Evolutionary conservation across 2,329 filamentous ascomycete species (phyloP).

Genomic region (Cryphonectria nitschkei): DNA sequence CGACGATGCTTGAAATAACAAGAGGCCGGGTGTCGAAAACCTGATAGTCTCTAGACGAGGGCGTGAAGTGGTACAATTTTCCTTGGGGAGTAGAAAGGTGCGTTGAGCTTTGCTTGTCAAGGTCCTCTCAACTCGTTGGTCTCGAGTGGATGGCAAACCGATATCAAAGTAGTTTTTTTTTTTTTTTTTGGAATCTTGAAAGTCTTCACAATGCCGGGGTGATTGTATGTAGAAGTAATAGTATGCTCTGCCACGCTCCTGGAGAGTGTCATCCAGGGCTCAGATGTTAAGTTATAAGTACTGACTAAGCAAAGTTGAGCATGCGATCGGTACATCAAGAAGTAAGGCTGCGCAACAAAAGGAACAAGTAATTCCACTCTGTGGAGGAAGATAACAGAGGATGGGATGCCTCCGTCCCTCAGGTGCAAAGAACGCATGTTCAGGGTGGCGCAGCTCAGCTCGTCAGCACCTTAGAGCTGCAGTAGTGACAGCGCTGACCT

Average conservation of each 20-base stretch:
- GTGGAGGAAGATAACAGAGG: background rate
- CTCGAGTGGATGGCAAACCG: background rate
- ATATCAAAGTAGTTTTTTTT: background rate
- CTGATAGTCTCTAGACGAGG: background rate
- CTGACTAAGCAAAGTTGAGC: background rate
- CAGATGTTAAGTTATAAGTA: background rate
- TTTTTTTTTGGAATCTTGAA: too few species aligned
- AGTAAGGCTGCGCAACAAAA: background rate
- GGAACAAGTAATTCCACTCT: background rate
- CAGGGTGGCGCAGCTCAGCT: constrained; percentile 14
- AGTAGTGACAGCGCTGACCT: too few species aligned
- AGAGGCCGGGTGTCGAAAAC: background rate
- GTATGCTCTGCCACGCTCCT: background rate
- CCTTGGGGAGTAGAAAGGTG: background rate
- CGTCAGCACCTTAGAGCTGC: constrained; percentile 13
- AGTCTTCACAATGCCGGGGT: background rate
- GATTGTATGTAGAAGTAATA: background rate
- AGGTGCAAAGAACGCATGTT: background rate
- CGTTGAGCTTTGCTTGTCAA: background rate
- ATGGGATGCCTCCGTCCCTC: constrained; percentile 13
- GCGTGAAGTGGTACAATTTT: background rate
- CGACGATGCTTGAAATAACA: background rate
- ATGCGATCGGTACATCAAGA: background rate
- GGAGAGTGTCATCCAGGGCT: background rate
- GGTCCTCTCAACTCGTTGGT: background rate